Evolutionary conservation across 2,329 filamentous ascomycete species (phyloP).

Genomic region (Didymella pomorum): DNA sequence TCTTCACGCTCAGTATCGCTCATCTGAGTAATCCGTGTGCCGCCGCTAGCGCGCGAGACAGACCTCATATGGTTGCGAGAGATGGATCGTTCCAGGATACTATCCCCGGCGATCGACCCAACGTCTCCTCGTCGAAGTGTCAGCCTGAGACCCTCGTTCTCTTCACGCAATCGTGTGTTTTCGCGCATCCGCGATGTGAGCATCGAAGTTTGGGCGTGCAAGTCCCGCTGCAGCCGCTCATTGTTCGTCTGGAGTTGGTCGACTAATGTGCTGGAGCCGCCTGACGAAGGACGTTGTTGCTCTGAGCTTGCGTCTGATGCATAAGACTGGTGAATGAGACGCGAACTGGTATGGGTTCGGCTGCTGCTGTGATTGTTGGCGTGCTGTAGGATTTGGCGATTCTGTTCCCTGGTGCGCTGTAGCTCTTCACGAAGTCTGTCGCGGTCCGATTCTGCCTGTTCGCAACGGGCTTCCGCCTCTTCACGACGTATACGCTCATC

Average conservation of each 20-base stretch:
- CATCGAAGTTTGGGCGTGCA: constrained; percentile 97
- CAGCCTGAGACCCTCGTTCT: constrained; percentile 96
- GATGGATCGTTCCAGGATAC: constrained; percentile 91
- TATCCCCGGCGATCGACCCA: constrained; percentile 75
- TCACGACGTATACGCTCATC: constrained; percentile 89
- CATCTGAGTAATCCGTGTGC: constrained; percentile 64
- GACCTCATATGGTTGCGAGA: constrained; percentile 81
- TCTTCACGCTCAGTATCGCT: constrained; percentile 78
- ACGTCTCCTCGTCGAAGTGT: constrained; percentile 75
- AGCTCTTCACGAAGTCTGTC: constrained; percentile 84
- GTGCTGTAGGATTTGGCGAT: constrained; percentile 42
- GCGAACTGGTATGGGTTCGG: constrained; percentile 46
- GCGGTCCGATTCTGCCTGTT: constrained; percentile 90
- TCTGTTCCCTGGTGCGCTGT: constrained; percentile 68
- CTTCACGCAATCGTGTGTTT: constrained; percentile 92
- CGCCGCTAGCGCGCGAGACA: constrained; percentile 72
- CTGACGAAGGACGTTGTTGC: constrained; percentile 36
- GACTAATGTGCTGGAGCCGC: constrained; percentile 73
- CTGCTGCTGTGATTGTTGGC: constrained; percentile 50
- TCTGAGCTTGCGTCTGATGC: constrained; percentile 53
- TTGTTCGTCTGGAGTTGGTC: constrained; percentile 92
- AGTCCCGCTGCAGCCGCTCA: constrained; percentile 86
- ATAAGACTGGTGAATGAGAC: constrained; percentile 51
- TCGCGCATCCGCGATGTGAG: constrained; percentile 94
- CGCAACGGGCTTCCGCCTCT: constrained; percentile 84